These are phyloP conservation scores for Nannizzia gypsea DNA, from an alignment of 2,329 filamentous ascomycete genomes.

Conservation along the genomic window DNA sequence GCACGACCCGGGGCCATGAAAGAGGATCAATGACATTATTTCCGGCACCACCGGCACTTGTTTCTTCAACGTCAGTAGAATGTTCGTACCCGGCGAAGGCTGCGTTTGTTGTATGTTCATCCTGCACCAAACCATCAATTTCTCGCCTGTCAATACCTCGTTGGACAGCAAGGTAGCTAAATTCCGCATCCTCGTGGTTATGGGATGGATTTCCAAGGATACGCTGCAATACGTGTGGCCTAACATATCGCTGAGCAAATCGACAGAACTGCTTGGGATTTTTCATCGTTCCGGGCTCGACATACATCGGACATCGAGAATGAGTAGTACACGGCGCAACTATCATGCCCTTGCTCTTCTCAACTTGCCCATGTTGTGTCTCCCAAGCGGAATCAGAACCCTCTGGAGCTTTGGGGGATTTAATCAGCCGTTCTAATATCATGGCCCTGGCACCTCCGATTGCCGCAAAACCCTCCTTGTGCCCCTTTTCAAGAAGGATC, in stretches of 20 bases:
- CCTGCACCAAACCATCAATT: constrained; percentile 35
- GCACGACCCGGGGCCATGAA: constrained; percentile 63
- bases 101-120: constrained; percentile 46
- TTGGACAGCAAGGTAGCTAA: constrained; percentile 77
- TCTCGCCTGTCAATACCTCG: constrained; percentile 55
- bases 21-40: constrained; percentile 41
- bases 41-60: constrained; percentile 12
- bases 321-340: constrained; percentile 73
- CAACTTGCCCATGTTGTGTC: constrained; percentile 16
- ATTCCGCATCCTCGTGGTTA: constrained; percentile 84
- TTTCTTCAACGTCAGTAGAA: constrained; percentile 12
- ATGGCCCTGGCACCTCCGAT: constrained; percentile 73
- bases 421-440: constrained; percentile 62
- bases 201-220: constrained; percentile 54
- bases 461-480: constrained; percentile 83
- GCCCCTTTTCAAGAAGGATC: constrained; percentile 79
- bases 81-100: constrained; percentile 65
- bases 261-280: constrained; percentile 75
- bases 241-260: constrained; percentile 78
- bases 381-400: constrained; percentile 16
- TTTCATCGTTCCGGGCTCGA: constrained; percentile 54
- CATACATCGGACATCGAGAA: constrained; percentile 77
- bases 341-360: constrained; percentile 52
- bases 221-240: constrained; percentile 68
- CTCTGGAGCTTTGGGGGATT: constrained; percentile 43